Percentiles rank a stretch among this genome's conserved stretches.
Conservation (phyloP, 768 basidiomycete species). For the Leccinum imitatum region DNA sequence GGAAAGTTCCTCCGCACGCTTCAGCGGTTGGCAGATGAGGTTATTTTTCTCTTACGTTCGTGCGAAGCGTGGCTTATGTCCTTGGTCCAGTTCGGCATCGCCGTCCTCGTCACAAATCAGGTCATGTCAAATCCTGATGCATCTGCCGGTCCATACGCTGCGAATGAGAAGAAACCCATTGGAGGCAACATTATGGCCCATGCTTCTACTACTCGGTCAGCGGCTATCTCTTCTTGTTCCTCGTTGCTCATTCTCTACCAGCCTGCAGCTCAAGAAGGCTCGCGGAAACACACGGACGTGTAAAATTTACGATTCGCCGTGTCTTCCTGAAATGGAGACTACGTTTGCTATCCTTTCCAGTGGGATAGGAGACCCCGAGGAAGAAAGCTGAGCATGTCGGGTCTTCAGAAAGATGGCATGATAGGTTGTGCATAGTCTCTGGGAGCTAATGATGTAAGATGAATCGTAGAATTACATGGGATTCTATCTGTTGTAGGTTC, state of each 20-base stretch:
- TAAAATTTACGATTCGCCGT: conserved; percentile 98
- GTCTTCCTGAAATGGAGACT: conserved; percentile 93
- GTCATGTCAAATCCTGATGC: conserved; percentile 99
- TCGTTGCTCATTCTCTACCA: conserved; percentile 30
- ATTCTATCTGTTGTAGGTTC: conserved; percentile 14
- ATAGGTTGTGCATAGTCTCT: conserved; percentile 1
- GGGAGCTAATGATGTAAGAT: conserved; percentile 7
- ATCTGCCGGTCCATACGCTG: conserved; percentile 81
- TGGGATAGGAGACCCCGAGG: conserved; percentile 94
- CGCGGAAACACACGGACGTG: conserved; percentile 90
- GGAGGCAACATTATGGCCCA: conserved; percentile 99
- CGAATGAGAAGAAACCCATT: conserved; percentile 96
- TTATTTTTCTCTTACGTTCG: conserved; percentile 35
- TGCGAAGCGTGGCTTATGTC: conserved; percentile 4
- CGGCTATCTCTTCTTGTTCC: not conserved
- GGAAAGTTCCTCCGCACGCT: conserved; percentile 94
- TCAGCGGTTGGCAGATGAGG: conserved; percentile 95
- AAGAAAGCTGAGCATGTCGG: conserved; percentile 52
- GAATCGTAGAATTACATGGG: conserved; percentile 8
- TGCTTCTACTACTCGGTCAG: conserved; percentile 92
- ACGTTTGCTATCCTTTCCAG: conserved; percentile 90
- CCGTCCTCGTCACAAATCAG: conserved; percentile 96
- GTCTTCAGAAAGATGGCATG: not conserved
- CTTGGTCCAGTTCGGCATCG: conserved; percentile 81
- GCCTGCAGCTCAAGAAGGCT: conserved; percentile 88